Evolutionary conservation across 2,329 filamentous ascomycete genomes (phyloP).

Genomic region (Aphanoascus verrucosus): DNA sequence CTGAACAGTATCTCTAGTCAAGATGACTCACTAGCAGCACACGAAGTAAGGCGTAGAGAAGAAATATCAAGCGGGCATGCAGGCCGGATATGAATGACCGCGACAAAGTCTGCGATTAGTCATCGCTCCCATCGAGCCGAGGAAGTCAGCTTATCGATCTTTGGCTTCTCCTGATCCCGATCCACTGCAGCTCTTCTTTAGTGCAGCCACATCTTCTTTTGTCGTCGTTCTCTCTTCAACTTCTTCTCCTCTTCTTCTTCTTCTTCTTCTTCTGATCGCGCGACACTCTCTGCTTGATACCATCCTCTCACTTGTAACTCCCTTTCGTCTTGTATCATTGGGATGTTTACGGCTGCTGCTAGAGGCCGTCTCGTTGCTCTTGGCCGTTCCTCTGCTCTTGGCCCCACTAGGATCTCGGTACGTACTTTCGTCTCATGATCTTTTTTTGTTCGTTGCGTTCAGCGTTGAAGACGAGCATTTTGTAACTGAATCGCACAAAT

Average conservation of each 20-base stretch:
- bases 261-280: not conserved
- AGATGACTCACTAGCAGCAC: too few relatives aligned
- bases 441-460: too few relatives aligned
- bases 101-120: not conserved
- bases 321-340: slow-evolving; percentile 11
- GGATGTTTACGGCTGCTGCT: slow-evolving; percentile 37
- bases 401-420: slow-evolving; percentile 27
- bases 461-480: slow-evolving; percentile 10
- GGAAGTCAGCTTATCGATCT: slow-evolving; percentile 9
- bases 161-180: slow-evolving; percentile 14
- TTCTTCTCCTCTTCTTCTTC: not conserved
- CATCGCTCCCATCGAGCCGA: slow-evolving; percentile 2
- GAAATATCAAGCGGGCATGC: too few relatives aligned
- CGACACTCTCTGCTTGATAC: not conserved
- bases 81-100: too few relatives aligned
- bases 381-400: slow-evolving; percentile 30
- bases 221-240: slow-evolving; percentile 13
- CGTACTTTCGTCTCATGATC: slow-evolving; percentile 9
- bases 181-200: slow-evolving; percentile 14
- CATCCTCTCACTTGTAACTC: slow-evolving; percentile 4
- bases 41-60: too few relatives aligned
- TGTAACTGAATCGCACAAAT: not conserved
- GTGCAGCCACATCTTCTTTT: slow-evolving; percentile 11
- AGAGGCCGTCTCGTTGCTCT: slow-evolving; percentile 35
- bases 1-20: too few relatives aligned